phyloP scores from a whole-genome alignment of 2,329 filamentous ascomycete species.

The Colletotrichum nymphaeae region DNA sequence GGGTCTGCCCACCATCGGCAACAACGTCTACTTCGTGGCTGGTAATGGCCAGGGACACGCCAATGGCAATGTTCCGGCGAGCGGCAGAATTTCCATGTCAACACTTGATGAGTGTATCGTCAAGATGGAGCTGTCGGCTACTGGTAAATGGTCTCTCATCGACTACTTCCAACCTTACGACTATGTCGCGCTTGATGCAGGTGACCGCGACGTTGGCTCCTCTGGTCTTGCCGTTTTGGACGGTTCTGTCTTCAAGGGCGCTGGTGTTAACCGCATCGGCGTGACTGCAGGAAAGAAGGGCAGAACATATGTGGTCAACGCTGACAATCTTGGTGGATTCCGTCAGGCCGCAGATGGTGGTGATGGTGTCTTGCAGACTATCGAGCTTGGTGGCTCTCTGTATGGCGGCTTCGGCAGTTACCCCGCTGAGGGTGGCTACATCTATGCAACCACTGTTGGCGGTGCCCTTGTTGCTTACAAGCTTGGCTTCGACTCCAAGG shows the following conservation, averaged over 20 bases:
- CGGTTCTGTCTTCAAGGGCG: conserved; percentile 46
- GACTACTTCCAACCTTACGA: conserved; percentile 57
- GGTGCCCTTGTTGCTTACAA: conserved; percentile 36
- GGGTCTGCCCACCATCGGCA: conserved; percentile 44
- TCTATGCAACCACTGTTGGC: conserved; percentile 47
- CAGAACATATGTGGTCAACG: conserved; percentile 52
- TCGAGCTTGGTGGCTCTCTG: conserved; percentile 45
- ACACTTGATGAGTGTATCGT: conserved; percentile 48
- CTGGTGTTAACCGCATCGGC: conserved; percentile 47
- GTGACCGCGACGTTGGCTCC: conserved; percentile 52
- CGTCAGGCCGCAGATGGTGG: conserved; percentile 48
- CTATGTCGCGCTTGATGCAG: conserved; percentile 50
- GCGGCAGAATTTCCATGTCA: conserved; percentile 44
- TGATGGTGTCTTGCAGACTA: conserved; percentile 50
- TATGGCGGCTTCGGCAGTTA: conserved; percentile 53
- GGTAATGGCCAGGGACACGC: conserved; percentile 46
- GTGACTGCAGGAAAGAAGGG: conserved; percentile 53
- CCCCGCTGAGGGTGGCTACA: conserved; percentile 54
- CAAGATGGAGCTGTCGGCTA: conserved; percentile 42
- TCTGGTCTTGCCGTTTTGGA: conserved; percentile 49
- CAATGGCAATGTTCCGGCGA: conserved; percentile 48
- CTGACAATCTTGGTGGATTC: conserved; percentile 54
- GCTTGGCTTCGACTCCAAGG: conserved; percentile 37
- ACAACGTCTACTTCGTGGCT: conserved; percentile 41
- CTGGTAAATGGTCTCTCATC: conserved; percentile 36